A percentile compares a stretch with the other conserved stretches of the same genome.
Evolutionary conservation across 2,329 filamentous ascomycete genomes (phyloP).

Genomic region (Teratosphaeria viscida): DNA sequence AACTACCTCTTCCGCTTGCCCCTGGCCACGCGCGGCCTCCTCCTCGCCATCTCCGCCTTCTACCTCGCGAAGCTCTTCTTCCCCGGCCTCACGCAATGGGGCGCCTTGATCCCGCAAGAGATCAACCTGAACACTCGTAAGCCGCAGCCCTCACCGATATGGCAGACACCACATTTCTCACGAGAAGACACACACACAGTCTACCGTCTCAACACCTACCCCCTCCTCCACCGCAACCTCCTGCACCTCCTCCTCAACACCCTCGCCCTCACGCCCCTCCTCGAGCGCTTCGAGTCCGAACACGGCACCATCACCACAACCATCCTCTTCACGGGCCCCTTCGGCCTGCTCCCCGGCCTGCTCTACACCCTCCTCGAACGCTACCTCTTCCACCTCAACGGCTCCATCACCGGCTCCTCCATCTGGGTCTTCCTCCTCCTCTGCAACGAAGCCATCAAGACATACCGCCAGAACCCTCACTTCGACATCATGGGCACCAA

Average conservation of each 20-base stretch:
- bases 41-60: slow-evolving; percentile 55
- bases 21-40: slow-evolving; percentile 66
- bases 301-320: slow-evolving; percentile 84
- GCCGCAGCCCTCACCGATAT: slow-evolving; percentile 24
- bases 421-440: slow-evolving; percentile 89
- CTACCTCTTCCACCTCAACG: slow-evolving; percentile 60
- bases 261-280: slow-evolving; percentile 68
- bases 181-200: slow-evolving; percentile 42
- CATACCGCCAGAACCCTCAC: slow-evolving; percentile 69
- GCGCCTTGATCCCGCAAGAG: slow-evolving; percentile 65
- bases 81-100: slow-evolving; percentile 67
- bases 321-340: slow-evolving; percentile 70
- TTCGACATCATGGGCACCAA: slow-evolving; percentile 55
- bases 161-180: too few species aligned
- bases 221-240: slow-evolving; percentile 71
- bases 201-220: slow-evolving; percentile 87
- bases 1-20: slow-evolving; percentile 80
- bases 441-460: slow-evolving; percentile 74
- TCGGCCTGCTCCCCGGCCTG: slow-evolving; percentile 57
- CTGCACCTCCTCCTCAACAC: slow-evolving; percentile 74
- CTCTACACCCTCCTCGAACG: slow-evolving; percentile 73
- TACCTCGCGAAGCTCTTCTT: slow-evolving; percentile 61
- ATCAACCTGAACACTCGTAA: slow-evolving; percentile 60
- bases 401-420: slow-evolving; percentile 70
- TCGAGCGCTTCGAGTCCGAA: slow-evolving; percentile 89